Conservation (phyloP, 2,329 filamentous ascomycete genomes). For the Geosmithia morbida region DNA sequence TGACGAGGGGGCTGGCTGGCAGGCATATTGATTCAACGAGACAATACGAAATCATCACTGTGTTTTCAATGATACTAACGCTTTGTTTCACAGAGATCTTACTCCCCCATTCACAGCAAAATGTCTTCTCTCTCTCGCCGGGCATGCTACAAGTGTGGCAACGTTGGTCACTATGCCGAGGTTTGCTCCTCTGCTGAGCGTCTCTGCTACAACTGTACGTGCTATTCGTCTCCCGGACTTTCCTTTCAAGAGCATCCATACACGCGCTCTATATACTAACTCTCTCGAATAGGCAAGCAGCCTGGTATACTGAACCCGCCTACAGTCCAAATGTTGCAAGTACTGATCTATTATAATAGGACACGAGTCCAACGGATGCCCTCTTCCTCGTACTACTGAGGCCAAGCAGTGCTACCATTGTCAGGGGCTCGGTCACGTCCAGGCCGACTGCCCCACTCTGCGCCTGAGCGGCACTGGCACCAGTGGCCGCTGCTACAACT, state of each 20-base stretch:
- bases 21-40: neutral
- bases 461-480: conserved; percentile 73
- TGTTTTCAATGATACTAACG: neutral
- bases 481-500: conserved; percentile 91
- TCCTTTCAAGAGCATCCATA: neutral
- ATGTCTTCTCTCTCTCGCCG: conserved; percentile 75
- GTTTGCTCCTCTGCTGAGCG: conserved; percentile 96
- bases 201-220: conserved; percentile 97
- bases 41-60: neutral
- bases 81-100: neutral
- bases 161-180: conserved; percentile 70
- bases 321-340: too few relatives aligned
- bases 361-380: conserved; percentile 97
- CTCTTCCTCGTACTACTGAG: conserved; percentile 90
- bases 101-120: conserved; percentile 5
- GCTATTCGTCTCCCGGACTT: neutral
- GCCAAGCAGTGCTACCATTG: conserved; percentile 99
- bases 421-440: conserved; percentile 94
- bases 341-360: conserved; percentile 22
- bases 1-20: neutral
- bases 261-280: conserved; percentile 4
- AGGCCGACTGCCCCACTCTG: conserved; percentile 96
- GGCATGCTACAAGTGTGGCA: conserved; percentile 74
- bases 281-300: conserved; percentile 50
- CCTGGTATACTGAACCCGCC: conserved; percentile 36